Conservation (phyloP, 2,329 filamentous ascomycete genomes). For the Aureobasidium sp. region DNA sequence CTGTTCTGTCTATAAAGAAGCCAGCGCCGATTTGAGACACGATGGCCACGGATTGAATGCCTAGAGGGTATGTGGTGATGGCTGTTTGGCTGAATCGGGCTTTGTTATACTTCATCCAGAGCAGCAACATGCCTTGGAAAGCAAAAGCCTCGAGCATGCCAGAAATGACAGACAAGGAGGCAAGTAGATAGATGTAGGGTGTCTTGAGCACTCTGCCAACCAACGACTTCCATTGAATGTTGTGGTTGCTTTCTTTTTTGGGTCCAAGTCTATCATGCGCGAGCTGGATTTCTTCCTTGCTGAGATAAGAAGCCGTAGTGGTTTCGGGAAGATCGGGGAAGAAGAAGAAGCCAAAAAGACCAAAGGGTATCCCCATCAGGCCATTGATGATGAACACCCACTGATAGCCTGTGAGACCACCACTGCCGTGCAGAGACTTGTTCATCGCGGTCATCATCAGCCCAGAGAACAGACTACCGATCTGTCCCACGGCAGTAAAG, state of each 20-base stretch:
- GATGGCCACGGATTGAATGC: conserved; percentile 51
- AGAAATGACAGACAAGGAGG: conserved; percentile 32
- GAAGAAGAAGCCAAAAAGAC: conserved; percentile 47
- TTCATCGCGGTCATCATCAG: conserved; percentile 53
- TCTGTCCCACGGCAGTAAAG: conserved; percentile 54
- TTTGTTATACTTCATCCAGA: conserved; percentile 32
- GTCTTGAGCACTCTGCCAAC: not conserved
- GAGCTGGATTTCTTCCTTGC: not conserved
- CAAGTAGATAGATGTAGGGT: conserved; percentile 32
- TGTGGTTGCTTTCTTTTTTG: not conserved
- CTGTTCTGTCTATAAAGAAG: conserved; percentile 34
- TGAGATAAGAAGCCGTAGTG: conserved; percentile 7
- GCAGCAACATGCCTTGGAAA: conserved; percentile 25
- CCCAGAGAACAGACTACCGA: conserved; percentile 55
- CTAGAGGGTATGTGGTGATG: conserved; percentile 52
- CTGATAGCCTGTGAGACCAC: conserved; percentile 50
- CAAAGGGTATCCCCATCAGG: conserved; percentile 50
- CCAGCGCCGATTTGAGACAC: conserved; percentile 38
- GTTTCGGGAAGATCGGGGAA: conserved; percentile 46
- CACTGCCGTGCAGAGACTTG: conserved; percentile 38
- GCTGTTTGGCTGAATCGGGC: conserved; percentile 28
- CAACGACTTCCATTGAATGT: not conserved
- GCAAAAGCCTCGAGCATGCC: conserved; percentile 31
- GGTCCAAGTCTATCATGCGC: not conserved
- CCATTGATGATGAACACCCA: conserved; percentile 53